Base-by-base conservation (phyloP, 2,329 filamentous ascomycete genomes). In the Colletotrichum zoysiae region DNA sequence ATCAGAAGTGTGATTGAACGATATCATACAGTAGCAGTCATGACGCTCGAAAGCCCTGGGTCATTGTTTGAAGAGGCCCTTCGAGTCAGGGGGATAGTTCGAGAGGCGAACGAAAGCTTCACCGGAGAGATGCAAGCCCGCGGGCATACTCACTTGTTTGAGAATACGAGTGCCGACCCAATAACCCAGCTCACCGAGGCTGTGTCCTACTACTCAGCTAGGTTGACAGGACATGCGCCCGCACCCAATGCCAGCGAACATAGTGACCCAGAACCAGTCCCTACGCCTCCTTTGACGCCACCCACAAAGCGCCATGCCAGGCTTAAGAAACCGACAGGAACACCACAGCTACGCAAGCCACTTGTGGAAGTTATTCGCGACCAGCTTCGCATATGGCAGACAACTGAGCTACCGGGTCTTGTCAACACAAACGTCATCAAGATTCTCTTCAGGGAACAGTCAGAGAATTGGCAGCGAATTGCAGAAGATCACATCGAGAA, bases 401-500 rank as follows among this genome's bases (percentile, higher is more conserved):
- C 76, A 1, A 78, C 75, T 18, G 77, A 81, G 9, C 78, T 83
- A 0, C 76, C 78, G 0, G 80, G 80, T 0, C 72, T 82, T 9
- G 53, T 79, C 16, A 81, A 82, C 57, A 79, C 80, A 0, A 74
- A 77, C 0, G 75, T 82, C 1, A 76, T 81, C 23, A 75, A 74
- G 2, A 74, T 74, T 0, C 75, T 83, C 6, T 82, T 79, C 56
- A 74, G 70, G 30, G 73, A 74, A 33, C 81, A 82, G 57, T 80
- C 81, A 0, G 57, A 71, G 5, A 77, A 78, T n/a, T 83, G 81
- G 82, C 53, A 74, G 0, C 35, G 12, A 0, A 74, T 82, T 1
- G 76, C 78, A 0, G 44, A 71, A 4, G 3, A 56, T 0, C 78
- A 83, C 38, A 72, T 83, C 0, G 2, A 67, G 0, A 44, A 23